Percentiles rank a stretch among this genome's conserved stretches.
phyloP scores from a whole-genome alignment of 768 basidiomycete genomes.

The Xerocomellus chrysenteron region DNA sequence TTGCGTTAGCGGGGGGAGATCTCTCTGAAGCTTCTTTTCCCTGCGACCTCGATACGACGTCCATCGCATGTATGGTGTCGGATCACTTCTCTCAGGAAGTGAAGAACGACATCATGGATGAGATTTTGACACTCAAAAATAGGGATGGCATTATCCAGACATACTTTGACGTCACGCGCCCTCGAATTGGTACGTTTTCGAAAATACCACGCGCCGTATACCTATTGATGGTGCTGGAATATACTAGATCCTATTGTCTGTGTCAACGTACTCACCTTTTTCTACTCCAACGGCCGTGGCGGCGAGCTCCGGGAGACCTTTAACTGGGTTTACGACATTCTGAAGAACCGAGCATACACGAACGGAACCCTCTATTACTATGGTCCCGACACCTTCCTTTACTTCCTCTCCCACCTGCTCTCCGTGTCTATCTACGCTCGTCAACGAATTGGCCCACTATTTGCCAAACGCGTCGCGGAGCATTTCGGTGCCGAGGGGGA shows the following conservation, averaged over 20 bases:
- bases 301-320: constrained; percentile 20
- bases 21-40: constrained; percentile 14
- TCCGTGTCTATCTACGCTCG: constrained; percentile 20
- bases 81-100: constrained; percentile 8
- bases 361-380: constrained; percentile 21
- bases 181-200: constrained; percentile 19
- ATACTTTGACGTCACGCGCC: constrained; percentile 21
- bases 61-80: constrained; percentile 20
- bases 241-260: constrained; percentile 19
- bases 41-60: constrained; percentile 20
- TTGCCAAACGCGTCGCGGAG: constrained; percentile 16
- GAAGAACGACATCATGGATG: constrained; percentile 24
- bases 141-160: constrained; percentile 22
- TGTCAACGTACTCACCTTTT: constrained; percentile 19
- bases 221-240: not conserved
- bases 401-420: constrained; percentile 22
- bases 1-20: constrained; percentile 2
- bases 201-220: not conserved
- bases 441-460: constrained; percentile 9
- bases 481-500: constrained; percentile 19
- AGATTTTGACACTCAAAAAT: constrained; percentile 15
- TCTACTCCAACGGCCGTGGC: constrained; percentile 20
- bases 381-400: constrained; percentile 18
- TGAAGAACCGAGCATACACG: constrained; percentile 24
- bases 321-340: constrained; percentile 17